Evolutionary conservation across 768 basidiomycete genomes (phyloP).

Genomic region (Phanerodontia chrysosporium): DNA sequence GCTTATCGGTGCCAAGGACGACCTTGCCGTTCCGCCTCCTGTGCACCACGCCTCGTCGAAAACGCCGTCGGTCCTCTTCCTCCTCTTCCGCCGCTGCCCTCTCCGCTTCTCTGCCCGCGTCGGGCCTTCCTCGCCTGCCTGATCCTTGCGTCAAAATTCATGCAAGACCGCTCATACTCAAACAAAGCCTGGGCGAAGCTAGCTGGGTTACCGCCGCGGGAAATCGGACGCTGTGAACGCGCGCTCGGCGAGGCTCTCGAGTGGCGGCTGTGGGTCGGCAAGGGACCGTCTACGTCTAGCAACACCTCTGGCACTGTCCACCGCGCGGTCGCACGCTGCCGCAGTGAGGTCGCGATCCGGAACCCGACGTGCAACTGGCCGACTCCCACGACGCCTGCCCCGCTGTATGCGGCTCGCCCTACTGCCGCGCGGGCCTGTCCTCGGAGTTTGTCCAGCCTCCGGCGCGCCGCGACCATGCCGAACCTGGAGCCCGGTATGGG

Average conservation of each 20-base stretch:
- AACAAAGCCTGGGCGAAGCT: conserved; percentile 94
- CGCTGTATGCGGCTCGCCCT: background rate
- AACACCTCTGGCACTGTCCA: background rate
- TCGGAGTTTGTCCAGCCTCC: conserved; percentile 3
- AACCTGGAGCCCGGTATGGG: conserved; percentile 1
- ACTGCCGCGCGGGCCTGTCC: background rate
- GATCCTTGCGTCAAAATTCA: conserved; percentile 88
- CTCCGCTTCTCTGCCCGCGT: conserved; percentile 82
- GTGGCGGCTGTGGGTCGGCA: conserved; percentile 94
- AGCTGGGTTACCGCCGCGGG: conserved; percentile 79
- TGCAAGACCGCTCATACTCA: conserved; percentile 90
- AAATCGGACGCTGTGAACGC: conserved; percentile 86
- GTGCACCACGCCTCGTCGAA: background rate
- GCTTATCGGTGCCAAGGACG: background rate
- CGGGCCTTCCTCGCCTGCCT: conserved; percentile 85
- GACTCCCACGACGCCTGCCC: conserved; percentile 14
- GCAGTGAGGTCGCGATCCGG: conserved; percentile 14
- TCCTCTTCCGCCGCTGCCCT: conserved; percentile 48
- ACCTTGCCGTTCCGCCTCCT: background rate
- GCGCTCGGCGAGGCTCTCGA: conserved; percentile 82
- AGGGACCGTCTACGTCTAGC: conserved; percentile 34
- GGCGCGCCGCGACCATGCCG: conserved; percentile 21
- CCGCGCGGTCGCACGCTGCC: conserved; percentile 16
- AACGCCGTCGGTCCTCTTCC: conserved; percentile 11
- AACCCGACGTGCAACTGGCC: conserved; percentile 15